phyloP scores from a whole-genome alignment of 2,329 filamentous ascomycete genomes.

The Xylaria sp. region DNA sequence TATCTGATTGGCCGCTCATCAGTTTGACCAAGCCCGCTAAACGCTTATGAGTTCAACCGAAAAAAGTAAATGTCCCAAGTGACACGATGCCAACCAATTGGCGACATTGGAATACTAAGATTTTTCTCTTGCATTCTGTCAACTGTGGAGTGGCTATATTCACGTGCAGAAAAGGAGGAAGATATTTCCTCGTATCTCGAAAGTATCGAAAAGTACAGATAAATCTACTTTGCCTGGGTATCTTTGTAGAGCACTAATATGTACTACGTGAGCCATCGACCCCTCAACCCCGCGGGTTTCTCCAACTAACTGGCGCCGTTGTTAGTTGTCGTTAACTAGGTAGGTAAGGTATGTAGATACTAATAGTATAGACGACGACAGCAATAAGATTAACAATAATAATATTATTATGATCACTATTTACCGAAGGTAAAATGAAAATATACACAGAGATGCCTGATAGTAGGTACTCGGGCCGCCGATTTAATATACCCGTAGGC shows the following conservation, averaged over 20 bases:
- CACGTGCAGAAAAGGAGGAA: background rate
- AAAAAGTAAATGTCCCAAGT: slow-evolving; percentile 11
- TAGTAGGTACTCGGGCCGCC: background rate
- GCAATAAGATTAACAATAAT: background rate
- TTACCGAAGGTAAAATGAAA: too few relatives aligned
- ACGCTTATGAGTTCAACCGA: slow-evolving; percentile 13
- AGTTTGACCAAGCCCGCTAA: slow-evolving; percentile 10
- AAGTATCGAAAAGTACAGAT: slow-evolving; percentile 2
- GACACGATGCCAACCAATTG: slow-evolving; percentile 13
- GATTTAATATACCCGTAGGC: slow-evolving; percentile 28
- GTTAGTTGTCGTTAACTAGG: background rate
- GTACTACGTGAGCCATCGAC: background rate
- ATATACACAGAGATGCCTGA: background rate
- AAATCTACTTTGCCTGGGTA: too few relatives aligned
- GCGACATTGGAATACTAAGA: background rate
- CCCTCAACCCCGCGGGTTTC: slow-evolving; percentile 32
- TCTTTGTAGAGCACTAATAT: too few relatives aligned
- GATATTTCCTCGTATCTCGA: background rate
- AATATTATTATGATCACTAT: too few relatives aligned
- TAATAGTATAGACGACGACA: background rate
- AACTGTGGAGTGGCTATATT: background rate
- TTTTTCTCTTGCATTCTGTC: background rate
- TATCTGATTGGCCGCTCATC: slow-evolving; percentile 21
- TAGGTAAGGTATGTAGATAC: background rate
- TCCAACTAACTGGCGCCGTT: slow-evolving; percentile 10